Conservation (phyloP, 768 basidiomycete species). For the Kockovaella imperatae region DNA sequence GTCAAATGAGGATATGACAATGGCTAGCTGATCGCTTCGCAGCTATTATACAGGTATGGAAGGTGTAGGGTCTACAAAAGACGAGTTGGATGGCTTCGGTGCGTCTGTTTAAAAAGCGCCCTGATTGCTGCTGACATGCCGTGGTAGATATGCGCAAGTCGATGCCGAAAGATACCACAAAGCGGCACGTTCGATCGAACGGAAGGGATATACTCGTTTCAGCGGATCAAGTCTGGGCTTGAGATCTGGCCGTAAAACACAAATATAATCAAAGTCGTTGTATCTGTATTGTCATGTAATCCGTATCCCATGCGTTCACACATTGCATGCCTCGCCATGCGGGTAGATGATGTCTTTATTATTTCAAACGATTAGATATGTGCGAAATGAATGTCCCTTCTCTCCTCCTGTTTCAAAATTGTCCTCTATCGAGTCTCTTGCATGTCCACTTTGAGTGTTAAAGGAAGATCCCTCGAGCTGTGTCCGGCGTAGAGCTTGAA, state of each 20-base stretch:
- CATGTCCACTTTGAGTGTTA: constrained; percentile 5
- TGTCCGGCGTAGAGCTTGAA: constrained; percentile 58
- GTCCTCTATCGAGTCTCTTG: neutral
- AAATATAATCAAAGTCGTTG: constrained; percentile 19
- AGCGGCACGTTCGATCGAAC: constrained; percentile 44
- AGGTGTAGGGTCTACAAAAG: constrained; percentile 29
- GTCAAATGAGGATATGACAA: constrained; percentile 64
- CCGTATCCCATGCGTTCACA: no score
- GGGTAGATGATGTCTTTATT: constrained; percentile 1
- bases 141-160: constrained; percentile 50
- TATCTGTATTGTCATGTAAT: no score
- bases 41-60: constrained; percentile 42
- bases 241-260: no score
- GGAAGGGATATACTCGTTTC: constrained; percentile 46
- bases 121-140: neutral
- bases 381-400: neutral
- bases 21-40: constrained; percentile 68
- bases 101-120: neutral
- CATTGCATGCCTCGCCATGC: no score
- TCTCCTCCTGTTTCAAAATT: constrained; percentile 9
- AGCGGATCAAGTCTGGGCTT: constrained; percentile 40
- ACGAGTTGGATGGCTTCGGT: constrained; percentile 40
- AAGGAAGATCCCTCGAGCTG: constrained; percentile 25
- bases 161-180: constrained; percentile 44
- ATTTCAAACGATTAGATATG: neutral